Evolutionary conservation across 2,329 filamentous ascomycete species (phyloP), one percentile per base, ranked within the genome.

Genomic region (Fusarium praegraminearum): DNA sequence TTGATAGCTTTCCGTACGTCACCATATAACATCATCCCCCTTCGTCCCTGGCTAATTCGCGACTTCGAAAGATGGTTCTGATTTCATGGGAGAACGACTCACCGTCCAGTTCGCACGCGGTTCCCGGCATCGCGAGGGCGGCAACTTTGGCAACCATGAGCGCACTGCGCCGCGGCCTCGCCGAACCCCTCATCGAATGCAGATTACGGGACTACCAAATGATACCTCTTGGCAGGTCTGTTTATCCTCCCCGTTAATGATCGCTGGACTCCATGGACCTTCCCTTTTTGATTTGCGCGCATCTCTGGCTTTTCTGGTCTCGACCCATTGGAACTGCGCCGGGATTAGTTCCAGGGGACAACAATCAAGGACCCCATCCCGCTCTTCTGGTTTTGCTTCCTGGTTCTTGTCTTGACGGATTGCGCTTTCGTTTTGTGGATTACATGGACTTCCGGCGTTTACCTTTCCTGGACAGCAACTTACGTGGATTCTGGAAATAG

Each of bases 211-310:
- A 85, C 93, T 99, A 83, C 94, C 95, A 80, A 90, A 89, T 84
- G 95, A 98, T 87, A 99, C 96, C 87, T 98, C 94, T 90, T 99
- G 96, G 96, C 96, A 99, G 96, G 96, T 99, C 91, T 96, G 96
- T 92, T 85, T 80, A 80, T 80, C 82, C 85, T 85, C 85, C 88
- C 85, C 83, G 83, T 87, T 86, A 80, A 77, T 86, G 85, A 80
- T 81, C 79, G 78, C 77, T 81, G 82, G 81, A 81, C 74, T 78
- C 78, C 74, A 78, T 76, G 81, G 81, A 81, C 73, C 66, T 52
- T 72, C 71, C 67, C 71, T 70, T 73, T 73, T 67, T 77, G 67
- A 65, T 71, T 73, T 70, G 72, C 74, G 70, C 73, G 76, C 73
- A 76, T 70, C 73, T 60, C 71, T 76, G 76, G 72, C 75, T 74